Base-by-base conservation (phyloP, 2,329 filamentous ascomycete genomes). In the Neocatenulostroma microsporum region DNA sequence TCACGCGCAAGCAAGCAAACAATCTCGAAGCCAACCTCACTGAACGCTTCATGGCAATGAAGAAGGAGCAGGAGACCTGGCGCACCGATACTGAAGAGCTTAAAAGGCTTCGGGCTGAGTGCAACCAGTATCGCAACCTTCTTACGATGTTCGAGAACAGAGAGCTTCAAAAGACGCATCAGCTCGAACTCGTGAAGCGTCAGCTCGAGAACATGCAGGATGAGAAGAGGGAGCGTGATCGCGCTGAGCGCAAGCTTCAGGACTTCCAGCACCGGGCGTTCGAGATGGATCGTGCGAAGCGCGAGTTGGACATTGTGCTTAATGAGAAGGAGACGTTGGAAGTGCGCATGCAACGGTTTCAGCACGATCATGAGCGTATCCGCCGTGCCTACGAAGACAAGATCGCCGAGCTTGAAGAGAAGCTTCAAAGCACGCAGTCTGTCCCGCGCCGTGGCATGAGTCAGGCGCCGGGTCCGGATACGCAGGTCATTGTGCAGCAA, bases 61-160 rank as follows among this genome's bases (percentile, higher is more conserved):
- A 51, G 37, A 56, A 48, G 34, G 55, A 58, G 41, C 54, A 58
- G 35, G 54, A 57, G 37, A 53, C 45, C 3, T 58, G 54, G 54
- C 39, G 44, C 8, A 47, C 48, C 4, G 81, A 88, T 48, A 71
- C 71, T 27, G 73, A 79, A 13, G 76, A 78, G 39, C 65, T 91
- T 13, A 74, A 75, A 31, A 69, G 72, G 44, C 44, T 60, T 7
- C 53, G 55, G 2, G 29, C 40, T 3, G 81, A 88, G 49, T 72
- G 70, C 36, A 73, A 78, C 19, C 76, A 77, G 34, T 67, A 89
- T 19, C 74, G 76, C 29, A 71, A 73, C 44, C 42, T 60, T 3
- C 69, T 89, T 0, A 76, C 80, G 24, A 74, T 77, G 21, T 76
- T 74, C 1, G 84, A 91, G 58, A 75, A 79, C 5, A 75, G 77